phyloP scores from a whole-genome alignment of 1,139 yeast genomes.

The Diutina scorzettiae region DNA sequence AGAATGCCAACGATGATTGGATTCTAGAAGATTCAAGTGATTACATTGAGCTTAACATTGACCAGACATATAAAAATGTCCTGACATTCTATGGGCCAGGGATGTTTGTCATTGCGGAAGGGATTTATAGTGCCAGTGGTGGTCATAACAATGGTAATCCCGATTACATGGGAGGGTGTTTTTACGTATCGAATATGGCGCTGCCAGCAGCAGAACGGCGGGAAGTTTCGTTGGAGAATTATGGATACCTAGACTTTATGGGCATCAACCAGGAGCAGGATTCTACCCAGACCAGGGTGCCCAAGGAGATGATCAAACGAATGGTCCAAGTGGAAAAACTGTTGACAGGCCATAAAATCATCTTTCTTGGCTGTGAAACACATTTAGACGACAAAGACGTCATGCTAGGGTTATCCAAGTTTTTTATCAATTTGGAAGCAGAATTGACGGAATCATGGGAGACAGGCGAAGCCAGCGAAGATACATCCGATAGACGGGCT shows the following conservation, averaged over 20 bases:
- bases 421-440: constrained; percentile 10
- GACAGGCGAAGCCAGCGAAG: constrained; percentile 11
- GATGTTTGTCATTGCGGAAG: constrained; percentile 72
- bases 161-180: constrained; percentile 33
- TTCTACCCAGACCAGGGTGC: constrained; percentile 35
- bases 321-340: constrained; percentile 46
- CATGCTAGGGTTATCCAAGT: constrained; percentile 10
- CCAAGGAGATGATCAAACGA: constrained; percentile 32
- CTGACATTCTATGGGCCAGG: constrained; percentile 73
- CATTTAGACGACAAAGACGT: constrained; percentile 37
- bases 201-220: constrained; percentile 87
- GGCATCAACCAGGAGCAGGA: constrained; percentile 42
- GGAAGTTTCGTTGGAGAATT: constrained; percentile 49
- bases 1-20: constrained; percentile 55
- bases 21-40: constrained; percentile 77
- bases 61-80: constrained; percentile 50
- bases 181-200: constrained; percentile 65
- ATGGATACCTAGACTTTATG: constrained; percentile 70
- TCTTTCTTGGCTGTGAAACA: constrained; percentile 66
- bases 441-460: constrained; percentile 19
- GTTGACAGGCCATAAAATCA: constrained; percentile 41
- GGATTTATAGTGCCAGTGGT: constrained; percentile 63
- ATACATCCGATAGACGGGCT: background rate
- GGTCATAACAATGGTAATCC: constrained; percentile 20
- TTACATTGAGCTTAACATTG: constrained; percentile 56